Evolutionary conservation across 140 eudicot species (phyloP).

Genomic region (Stevia rebaudiana): DNA sequence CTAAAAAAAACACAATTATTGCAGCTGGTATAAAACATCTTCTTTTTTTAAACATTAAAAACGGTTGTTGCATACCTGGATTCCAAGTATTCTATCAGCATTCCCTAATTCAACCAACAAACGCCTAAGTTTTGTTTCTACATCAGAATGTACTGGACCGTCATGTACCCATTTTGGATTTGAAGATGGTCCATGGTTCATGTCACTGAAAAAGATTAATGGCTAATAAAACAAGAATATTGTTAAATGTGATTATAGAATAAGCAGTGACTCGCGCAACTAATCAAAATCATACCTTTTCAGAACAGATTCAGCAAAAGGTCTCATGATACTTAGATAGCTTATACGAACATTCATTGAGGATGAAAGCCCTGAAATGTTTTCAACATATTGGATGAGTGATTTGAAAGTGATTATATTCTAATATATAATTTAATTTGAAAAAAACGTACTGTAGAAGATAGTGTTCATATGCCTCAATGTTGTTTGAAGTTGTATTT

Average conservation of each 20-base stretch:
- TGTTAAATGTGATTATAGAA: background rate
- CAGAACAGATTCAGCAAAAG: conserved; percentile 92
- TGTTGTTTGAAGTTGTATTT: background rate
- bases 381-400: background rate
- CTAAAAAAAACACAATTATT: conserved; percentile 27
- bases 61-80: conserved; percentile 48
- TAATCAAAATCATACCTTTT: conserved; percentile 43
- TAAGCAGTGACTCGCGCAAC: background rate
- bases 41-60: background rate
- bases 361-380: conserved; percentile 81
- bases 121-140: conserved; percentile 71
- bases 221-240: conserved; percentile 2
- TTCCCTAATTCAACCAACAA: conserved; percentile 70
- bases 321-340: conserved; percentile 86
- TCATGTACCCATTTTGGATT: conserved; percentile 65
- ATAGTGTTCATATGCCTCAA: background rate
- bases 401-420: background rate
- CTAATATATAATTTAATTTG: background rate
- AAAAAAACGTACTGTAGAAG: background rate
- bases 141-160: conserved; percentile 64
- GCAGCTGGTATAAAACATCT: background rate
- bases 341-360: conserved; percentile 71
- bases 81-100: conserved; percentile 84
- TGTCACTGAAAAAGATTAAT: conserved; percentile 48
- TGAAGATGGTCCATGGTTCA: conserved; percentile 50